Base-by-base conservation (phyloP, 805 yeast genomes). In the Candida tallmaniae region DNA sequence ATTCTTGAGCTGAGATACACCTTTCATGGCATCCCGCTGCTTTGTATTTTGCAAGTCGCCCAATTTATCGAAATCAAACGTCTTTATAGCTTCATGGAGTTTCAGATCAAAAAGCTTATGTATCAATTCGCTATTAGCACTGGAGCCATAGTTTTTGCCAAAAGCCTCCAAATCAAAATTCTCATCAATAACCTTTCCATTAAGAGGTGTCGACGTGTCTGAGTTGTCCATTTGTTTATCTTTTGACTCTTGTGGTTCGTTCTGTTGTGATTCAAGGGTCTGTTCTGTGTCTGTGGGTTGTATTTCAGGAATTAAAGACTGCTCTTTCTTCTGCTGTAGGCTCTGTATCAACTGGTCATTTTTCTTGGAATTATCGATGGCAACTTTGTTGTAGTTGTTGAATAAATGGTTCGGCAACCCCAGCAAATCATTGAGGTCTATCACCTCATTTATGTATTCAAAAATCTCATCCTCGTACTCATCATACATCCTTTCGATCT, bases 401-500 rank as follows among this genome's bases (percentile, higher is more conserved):
- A 60, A 62, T 14, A 60, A 43, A 13, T 59, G 43, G 9, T 60
- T 58, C 2, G 66, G 67, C 30, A 60, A 47, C 14, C 60, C 62
- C 39, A 56, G 53, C 31, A 62, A 41, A 33, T 61, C 66, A 39
- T 59, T 58, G 18, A 61, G 54, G 45, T 60, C 65, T 41, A 62
- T 56, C 9, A 60, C 51, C 33, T 62, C 67, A 33, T 65, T 70
- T 5, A 62, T 52, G 34, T 56, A 56, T 24, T 58, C 62, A n/a
- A 42, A 58, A 36, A 52, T 62, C 34, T 51, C 75, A 24, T 74
- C 78, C 42, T 78, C 80, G 48, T 80, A 78, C 12, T 77, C 75
- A 41, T 81, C 81, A 51, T 83, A 86, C 5, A 85, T 72, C 36
- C 73, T 74, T 47, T 80, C 87, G 48, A 88, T 68, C 52, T 85